A percentile compares a stretch with the other conserved stretches of the same genome.
These are phyloP conservation scores for Ambrosia artemisiifolia DNA, from an alignment of 129 eudicot genomes.

Conservation along the genomic window DNA sequence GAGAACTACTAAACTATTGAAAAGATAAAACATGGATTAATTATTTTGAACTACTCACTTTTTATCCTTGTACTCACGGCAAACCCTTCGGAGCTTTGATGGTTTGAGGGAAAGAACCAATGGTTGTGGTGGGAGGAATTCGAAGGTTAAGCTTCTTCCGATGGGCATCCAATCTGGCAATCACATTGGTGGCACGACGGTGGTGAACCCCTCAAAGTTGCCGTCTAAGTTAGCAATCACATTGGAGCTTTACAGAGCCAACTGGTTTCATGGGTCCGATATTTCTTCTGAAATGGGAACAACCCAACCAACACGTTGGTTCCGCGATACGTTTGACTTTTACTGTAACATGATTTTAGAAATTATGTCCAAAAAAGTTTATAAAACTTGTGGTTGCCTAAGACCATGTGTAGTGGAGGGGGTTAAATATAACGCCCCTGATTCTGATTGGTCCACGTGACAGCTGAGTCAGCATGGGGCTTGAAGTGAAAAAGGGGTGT, in stretches of 20 bases:
- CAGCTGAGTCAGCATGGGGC: too few relatives aligned
- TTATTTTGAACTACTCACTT: conserved; percentile 45
- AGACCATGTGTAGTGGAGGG: too few relatives aligned
- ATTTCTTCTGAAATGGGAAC: neutral
- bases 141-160: conserved; percentile 94
- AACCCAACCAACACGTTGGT: neutral
- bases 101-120: conserved; percentile 98
- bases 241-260: too few relatives aligned
- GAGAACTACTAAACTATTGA: neutral
- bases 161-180: conserved; percentile 82
- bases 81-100: conserved; percentile 85
- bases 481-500: too few relatives aligned
- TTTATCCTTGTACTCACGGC: conserved; percentile 95
- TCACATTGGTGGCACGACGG: conserved; percentile 86
- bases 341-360: neutral
- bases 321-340: neutral
- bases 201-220: conserved; percentile 84
- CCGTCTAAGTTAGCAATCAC: conserved; percentile 53
- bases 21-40: neutral
- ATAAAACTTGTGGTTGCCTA: conserved; percentile 8
- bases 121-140: conserved; percentile 89
- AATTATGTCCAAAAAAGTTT: neutral
- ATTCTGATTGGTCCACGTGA: too few relatives aligned
- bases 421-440: too few relatives aligned
- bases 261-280: too few relatives aligned